Evolutionary conservation across 2,329 filamentous ascomycete species (phyloP).

Genomic region (Colletotrichum scovillei): DNA sequence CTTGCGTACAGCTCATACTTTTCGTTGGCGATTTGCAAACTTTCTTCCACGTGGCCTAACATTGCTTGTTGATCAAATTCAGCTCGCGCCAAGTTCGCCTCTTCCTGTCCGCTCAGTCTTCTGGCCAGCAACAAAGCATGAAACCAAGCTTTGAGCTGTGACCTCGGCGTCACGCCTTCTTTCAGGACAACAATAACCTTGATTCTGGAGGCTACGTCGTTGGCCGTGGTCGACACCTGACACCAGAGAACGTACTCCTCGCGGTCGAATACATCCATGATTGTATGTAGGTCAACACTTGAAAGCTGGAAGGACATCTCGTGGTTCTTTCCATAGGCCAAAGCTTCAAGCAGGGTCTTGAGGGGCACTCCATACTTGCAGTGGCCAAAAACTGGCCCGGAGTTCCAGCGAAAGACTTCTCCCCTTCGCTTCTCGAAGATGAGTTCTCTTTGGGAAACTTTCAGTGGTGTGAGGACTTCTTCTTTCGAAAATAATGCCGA

Average conservation of each 20-base stretch:
- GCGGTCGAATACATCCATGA: slow-evolving; percentile 11
- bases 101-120: background rate
- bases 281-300: background rate
- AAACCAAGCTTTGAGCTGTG: slow-evolving; percentile 33
- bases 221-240: background rate
- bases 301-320: slow-evolving; percentile 12
- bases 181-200: slow-evolving; percentile 28
- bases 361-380: slow-evolving; percentile 27
- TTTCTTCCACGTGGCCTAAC: slow-evolving; percentile 13
- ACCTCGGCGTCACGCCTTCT: slow-evolving; percentile 12
- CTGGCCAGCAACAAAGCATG: slow-evolving; percentile 9
- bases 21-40: background rate
- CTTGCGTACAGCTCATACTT: slow-evolving; percentile 17
- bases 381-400: background rate
- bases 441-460: slow-evolving; percentile 8
- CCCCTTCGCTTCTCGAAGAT: slow-evolving; percentile 28
- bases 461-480: slow-evolving; percentile 7
- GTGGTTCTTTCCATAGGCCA: background rate
- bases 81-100: background rate
- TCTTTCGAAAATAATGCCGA: slow-evolving; percentile 16
- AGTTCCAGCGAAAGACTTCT: slow-evolving; percentile 25
- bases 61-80: slow-evolving; percentile 7
- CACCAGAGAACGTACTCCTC: slow-evolving; percentile 28
- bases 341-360: background rate
- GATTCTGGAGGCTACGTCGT: background rate